Base-by-base conservation (phyloP, 768 basidiomycete species). In the Podaxis rugospora region DNA sequence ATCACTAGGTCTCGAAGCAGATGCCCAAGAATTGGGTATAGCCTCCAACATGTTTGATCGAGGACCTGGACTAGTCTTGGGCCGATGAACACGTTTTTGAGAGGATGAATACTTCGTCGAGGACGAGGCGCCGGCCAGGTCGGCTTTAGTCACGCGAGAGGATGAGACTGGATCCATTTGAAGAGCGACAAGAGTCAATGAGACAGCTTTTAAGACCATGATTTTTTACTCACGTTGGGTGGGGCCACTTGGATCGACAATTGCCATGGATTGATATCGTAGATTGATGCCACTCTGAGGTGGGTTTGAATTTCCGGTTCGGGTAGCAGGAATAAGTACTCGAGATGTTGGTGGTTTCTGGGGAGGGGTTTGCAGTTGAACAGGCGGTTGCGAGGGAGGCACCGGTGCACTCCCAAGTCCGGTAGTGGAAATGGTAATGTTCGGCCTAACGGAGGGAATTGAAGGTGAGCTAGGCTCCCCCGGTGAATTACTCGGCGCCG, bases 241-340 rank as follows among this genome's bases (percentile, higher is more conserved):
- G 51, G 57, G 27, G 18, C 49, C 16, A 46, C 27, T 32, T 28
- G 59, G 51, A 60, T 60, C 59, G 59, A 60, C 51, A 35, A 60
- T 54, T 23, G 59, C 32, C 59, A 60, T 60, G 6, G 59, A 53
- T 44, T 60, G 59, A 60, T 60, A 60, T 44, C 59, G 59, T 11
- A 60, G 51, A 46, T 53, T 60, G 59, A 60, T 52, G 40, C 55
- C 21, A 11, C 5, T 50, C 25, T 57, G 51, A 14, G 51, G 40
- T 4, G 51, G 42, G 27, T 32, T 44, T 5, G 39, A 18, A 46
- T 47, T 40, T 40, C 52, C 52, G 37, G 51, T n/a, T 44, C 42
- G n/a, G 6, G 51, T 7, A 10, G 27, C 51, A 54, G 51, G n/a
- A 21, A 46, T 44, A 6, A 53, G 42, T 13, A 53, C 44, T 18